Evolutionary conservation across 495 filamentous ascomycete species (phyloP).

Genomic region (Bathelium albidoporum): DNA sequence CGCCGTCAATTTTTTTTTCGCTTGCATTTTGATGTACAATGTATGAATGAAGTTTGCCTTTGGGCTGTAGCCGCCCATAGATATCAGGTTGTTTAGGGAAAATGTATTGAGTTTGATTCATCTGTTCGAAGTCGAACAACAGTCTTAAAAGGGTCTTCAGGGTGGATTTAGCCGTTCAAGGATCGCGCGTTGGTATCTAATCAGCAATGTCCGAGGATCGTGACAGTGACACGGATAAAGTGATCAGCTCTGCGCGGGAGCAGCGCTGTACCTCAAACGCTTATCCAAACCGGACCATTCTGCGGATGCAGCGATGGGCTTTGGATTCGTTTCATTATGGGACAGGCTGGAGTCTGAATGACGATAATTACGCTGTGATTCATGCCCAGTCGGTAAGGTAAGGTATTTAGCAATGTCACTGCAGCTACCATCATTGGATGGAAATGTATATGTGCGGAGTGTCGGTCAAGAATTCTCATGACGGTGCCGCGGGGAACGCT

Average conservation of each 20-base stretch:
- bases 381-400: background rate
- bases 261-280: background rate
- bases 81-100: no score
- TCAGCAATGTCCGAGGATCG: conserved; percentile 2
- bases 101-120: no score
- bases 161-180: conserved; percentile 5
- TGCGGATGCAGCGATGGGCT: background rate
- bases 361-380: background rate
- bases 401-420: no score
- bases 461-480: background rate
- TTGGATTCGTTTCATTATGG: background rate
- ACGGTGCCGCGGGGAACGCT: background rate
- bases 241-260: background rate
- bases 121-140: background rate
- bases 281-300: background rate
- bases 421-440: background rate
- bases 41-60: background rate
- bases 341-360: background rate
- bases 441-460: background rate
- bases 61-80: no score
- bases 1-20: background rate
- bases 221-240: background rate
- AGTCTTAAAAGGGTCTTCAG: background rate
- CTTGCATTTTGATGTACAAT: background rate
- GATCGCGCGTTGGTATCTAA: background rate